Evolutionary conservation across 2,329 filamentous ascomycete genomes (phyloP).

Genomic region (Blastomyces gilchristii): DNA sequence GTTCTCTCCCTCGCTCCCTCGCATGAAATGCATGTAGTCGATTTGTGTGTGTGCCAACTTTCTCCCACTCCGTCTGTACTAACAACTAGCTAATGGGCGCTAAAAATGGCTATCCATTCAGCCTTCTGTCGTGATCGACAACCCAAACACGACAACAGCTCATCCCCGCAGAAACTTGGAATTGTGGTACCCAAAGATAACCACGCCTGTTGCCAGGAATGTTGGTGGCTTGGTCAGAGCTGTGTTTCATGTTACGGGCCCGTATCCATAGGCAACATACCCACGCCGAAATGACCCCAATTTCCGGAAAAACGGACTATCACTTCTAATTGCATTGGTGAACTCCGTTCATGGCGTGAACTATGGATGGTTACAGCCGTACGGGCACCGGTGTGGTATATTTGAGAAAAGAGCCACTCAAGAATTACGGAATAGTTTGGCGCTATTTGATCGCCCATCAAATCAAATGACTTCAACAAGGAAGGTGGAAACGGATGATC

Average conservation of each 20-base stretch:
- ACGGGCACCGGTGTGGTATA: too few relatives aligned
- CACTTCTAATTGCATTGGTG: neutral
- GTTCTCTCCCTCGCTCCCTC: too few relatives aligned
- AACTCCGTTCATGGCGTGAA: neutral
- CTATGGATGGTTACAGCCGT: too few relatives aligned
- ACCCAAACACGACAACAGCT: neutral
- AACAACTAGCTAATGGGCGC: too few relatives aligned
- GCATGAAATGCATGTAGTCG: too few relatives aligned
- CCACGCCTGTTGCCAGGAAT: neutral
- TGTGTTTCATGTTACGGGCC: too few relatives aligned
- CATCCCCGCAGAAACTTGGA: neutral
- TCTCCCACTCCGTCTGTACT: too few relatives aligned
- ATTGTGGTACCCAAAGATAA: neutral
- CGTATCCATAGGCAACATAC: neutral
- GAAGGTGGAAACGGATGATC: neutral
- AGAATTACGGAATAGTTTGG: neutral
- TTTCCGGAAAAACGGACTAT: neutral
- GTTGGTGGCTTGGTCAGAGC: neutral
- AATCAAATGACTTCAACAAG: neutral
- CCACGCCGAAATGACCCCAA: neutral
- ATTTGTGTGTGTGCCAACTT: too few relatives aligned
- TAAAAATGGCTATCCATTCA: neutral
- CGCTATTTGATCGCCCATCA: neutral
- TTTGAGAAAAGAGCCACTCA: neutral
- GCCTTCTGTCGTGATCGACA: neutral